Percentiles rank a stretch among this genome's conserved stretches.
These are phyloP conservation scores for Citrus maxima DNA, from an alignment of 345 rosid species.

Conservation along the genomic window DNA sequence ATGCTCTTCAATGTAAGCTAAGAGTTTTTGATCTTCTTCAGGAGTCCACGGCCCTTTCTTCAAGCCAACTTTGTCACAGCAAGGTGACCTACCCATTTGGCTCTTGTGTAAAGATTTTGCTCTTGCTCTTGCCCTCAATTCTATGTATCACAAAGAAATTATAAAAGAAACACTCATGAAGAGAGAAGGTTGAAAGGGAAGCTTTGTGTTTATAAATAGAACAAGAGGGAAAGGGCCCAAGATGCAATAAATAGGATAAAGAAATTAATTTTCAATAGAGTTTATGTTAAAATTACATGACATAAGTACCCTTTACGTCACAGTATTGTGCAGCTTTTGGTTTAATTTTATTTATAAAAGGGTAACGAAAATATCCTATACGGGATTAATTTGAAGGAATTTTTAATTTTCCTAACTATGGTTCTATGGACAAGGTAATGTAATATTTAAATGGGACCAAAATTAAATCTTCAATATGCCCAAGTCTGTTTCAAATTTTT, in stretches of 20 bases:
- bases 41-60: constrained; percentile 99
- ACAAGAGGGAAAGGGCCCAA: constrained; percentile 38
- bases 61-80: constrained; percentile 82
- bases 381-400: background rate
- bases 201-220: constrained; percentile 26
- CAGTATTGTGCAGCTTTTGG: background rate
- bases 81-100: constrained; percentile 71
- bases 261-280: constrained; percentile 27
- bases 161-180: constrained; percentile 3
- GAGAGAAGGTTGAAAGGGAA: constrained; percentile 15
- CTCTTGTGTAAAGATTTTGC: background rate
- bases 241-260: constrained; percentile 33
- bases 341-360: background rate
- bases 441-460: background rate
- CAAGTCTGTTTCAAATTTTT: background rate
- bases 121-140: constrained; percentile 19
- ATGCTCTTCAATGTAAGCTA: constrained; percentile 85
- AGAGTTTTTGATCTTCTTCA: constrained; percentile 91
- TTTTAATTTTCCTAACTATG: background rate
- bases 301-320: constrained; percentile 15
- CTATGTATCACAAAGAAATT: background rate
- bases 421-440: background rate
- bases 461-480: background rate
- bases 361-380: background rate
- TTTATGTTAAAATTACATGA: constrained; percentile 23